Evolutionary conservation across 2,329 filamentous ascomycete genomes (phyloP), one percentile per base, ranked within the genome.

Genomic region (Fusarium tupiense): DNA sequence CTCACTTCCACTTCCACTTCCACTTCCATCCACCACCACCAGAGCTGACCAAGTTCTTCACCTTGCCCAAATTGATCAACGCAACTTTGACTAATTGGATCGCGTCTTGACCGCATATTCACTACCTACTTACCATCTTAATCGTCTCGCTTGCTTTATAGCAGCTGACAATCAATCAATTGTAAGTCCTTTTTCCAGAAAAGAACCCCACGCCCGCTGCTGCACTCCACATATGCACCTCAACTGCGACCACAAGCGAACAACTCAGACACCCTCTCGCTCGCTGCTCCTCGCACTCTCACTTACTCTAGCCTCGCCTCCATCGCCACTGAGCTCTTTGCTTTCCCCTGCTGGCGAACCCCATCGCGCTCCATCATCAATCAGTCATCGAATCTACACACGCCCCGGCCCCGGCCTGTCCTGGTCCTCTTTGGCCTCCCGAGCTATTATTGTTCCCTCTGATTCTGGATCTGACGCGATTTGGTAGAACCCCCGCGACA

Each of bases 161-260:
- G 56, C 41, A 50, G 33, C 47, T 43, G 19, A 35, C 43, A 64
- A 29, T 24, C 43, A 46, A 54, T 60, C 53, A 24, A 46, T 61
- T 72, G 71, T 73, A 72, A 67, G 69, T 75, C 62, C 38, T 56
- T 53, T 53, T 58, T 41, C 52, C 80, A 81, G 79, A 78, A 82
- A 81, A 37, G n/a, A 81, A 84, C 82, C 82, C 83, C 82, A 84
- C 81, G 80, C 77, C 64, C 41, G 41, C 64, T 71, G 74, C 63
- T 67, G 54, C 71, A 74, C 77, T 79, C 78, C 78, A 76, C 77
- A 78, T 79, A 78, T 79, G 68, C 76, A 78, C 69, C 71, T 78
- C 66, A 52, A 76, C 71, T 78, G 72, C 73, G 71, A 78, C 76
- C 71, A 78, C 64, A 68, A 73, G 65, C 69, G 77, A 79, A 80